Conservation (phyloP, 1,284 basidiomycete species). For the Anthracocystis panici-leucophaei region DNA sequence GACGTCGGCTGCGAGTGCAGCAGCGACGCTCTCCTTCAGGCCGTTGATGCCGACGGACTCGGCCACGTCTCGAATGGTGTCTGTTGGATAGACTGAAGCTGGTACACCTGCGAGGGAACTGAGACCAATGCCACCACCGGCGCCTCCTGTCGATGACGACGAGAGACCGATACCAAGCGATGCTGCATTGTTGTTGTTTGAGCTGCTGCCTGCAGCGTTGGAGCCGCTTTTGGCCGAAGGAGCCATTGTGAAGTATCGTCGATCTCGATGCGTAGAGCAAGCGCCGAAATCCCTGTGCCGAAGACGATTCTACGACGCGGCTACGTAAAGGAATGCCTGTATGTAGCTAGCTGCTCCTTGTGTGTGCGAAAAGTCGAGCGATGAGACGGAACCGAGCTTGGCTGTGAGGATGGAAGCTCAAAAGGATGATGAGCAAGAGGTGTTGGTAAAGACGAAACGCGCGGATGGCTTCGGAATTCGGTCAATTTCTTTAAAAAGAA, state of each 20-base stretch:
- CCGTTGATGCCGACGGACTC: slow-evolving; percentile 86
- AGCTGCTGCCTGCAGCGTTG: slow-evolving; percentile 30
- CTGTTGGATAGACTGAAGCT: slow-evolving; percentile 64
- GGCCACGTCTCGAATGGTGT: slow-evolving; percentile 78
- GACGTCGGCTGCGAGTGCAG: slow-evolving; percentile 90
- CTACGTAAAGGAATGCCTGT: neutral
- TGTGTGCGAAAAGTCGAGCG: neutral
- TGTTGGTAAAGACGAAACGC: slow-evolving; percentile 2
- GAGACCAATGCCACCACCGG: slow-evolving; percentile 40
- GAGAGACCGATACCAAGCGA: slow-evolving; percentile 43
- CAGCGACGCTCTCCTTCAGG: slow-evolving; percentile 83
- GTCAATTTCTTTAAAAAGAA: slow-evolving; percentile 19
- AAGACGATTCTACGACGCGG: neutral
- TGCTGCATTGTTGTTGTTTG: slow-evolving; percentile 24
- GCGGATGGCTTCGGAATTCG: slow-evolving; percentile 33
- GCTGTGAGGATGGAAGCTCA: too few relatives aligned
- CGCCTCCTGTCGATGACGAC: slow-evolving; percentile 25
- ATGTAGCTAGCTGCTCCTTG: neutral
- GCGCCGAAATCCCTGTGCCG: neutral
- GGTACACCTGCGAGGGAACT: slow-evolving; percentile 40
- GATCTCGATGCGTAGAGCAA: neutral
- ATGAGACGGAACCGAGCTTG: neutral
- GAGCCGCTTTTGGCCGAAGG: slow-evolving; percentile 34
- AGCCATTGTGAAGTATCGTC: slow-evolving; percentile 20
- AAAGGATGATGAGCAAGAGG: neutral